Conservation (phyloP, 148 eudicot species). For the Cornus suecica region DNA sequence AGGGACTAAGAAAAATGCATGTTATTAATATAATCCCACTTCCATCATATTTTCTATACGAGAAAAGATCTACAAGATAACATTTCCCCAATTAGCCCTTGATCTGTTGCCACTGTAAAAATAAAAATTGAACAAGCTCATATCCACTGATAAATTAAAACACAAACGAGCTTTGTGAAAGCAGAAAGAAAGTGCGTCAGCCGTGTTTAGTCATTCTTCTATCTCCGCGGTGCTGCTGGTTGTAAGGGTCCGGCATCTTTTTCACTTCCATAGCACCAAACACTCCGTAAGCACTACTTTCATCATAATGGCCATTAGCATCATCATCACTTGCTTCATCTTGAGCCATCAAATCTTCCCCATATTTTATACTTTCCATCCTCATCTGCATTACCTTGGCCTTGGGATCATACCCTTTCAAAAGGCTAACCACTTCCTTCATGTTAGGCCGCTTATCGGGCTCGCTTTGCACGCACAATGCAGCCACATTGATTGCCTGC, state of each 20-base stretch:
- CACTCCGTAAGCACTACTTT: constrained; percentile 31
- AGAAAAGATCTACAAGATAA: too few relatives aligned
- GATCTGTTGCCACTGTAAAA: too few relatives aligned
- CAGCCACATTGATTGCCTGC: constrained; percentile 29
- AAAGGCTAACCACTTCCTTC: constrained; percentile 38
- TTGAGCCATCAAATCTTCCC: constrained; percentile 33
- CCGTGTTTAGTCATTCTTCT: constrained; percentile 12
- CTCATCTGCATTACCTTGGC: constrained; percentile 14
- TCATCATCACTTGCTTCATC: constrained; percentile 30
- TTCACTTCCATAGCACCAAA: constrained; percentile 35
- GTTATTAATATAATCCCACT: too few relatives aligned
- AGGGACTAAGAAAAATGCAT: too few relatives aligned
- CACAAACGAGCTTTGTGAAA: background rate
- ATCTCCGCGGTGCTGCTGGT: constrained; percentile 13
- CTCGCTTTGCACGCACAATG: constrained; percentile 42
- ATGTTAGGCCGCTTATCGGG: constrained; percentile 48
- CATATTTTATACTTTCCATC: constrained; percentile 29
- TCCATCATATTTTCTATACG: too few relatives aligned
- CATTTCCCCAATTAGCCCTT: too few relatives aligned
- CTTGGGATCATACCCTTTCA: constrained; percentile 31
- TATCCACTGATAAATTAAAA: background rate
- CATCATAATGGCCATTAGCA: constrained; percentile 18
- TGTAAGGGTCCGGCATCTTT: constrained; percentile 36
- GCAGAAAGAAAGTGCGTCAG: too few relatives aligned
- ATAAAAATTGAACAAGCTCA: too few relatives aligned